Evolutionary conservation across 139 green algal genomes (phyloP), one percentile per base, ranked within the genome.

Genomic region (Auxenochlorella protothecoides): DNA sequence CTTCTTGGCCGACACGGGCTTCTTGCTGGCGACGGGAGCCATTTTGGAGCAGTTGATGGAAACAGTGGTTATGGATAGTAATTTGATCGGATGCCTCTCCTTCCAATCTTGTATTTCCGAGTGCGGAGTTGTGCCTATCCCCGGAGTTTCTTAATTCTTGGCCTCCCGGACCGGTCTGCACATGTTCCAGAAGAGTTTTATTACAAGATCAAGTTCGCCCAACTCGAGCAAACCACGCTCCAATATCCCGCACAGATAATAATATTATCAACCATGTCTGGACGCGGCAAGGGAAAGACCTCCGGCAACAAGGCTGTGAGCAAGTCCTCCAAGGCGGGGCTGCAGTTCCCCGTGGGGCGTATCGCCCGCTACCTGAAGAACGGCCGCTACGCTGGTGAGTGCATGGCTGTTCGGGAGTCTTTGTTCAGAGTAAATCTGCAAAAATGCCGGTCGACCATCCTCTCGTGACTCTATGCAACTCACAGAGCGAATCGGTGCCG

Each of bases 321-420:
- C 76, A 81, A 86, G 68, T 89, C 79, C 60, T 78, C 87, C 74
- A 97, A 97, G 89, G 91, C 91, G 44, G 89, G 89, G 2, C 87
- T 95, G 55, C 89, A 96, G 85, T 96, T 96, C 86, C 89, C 89
- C 15, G 89, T 96, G 59, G 89, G 89, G 68, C 82, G 89, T 68
- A 86, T 96, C 66, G 89, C 89, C 53, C 75, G 89, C 55, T 96
- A 92, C 79, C 79, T 96, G 52, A 93, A 93, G 83, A 89, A 87
- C 70, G 89, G 90, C 80, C 93, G 93, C 71, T 96, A 92, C 76
- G 89, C 89, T 12, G 70, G 27, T 44, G 27, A 74, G 68, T 44
- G 27, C 27, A 44, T 44, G 27, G 27, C 27, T 44, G 27, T 44
- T 44, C 27, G 27, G 27, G 27, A 44, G 27, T 44, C 27, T 44